Percentiles rank a stretch among this genome's conserved stretches.
Evolutionary conservation across 768 basidiomycete species (phyloP).

Genomic region (Hygrophoropsis aurantiaca): DNA sequence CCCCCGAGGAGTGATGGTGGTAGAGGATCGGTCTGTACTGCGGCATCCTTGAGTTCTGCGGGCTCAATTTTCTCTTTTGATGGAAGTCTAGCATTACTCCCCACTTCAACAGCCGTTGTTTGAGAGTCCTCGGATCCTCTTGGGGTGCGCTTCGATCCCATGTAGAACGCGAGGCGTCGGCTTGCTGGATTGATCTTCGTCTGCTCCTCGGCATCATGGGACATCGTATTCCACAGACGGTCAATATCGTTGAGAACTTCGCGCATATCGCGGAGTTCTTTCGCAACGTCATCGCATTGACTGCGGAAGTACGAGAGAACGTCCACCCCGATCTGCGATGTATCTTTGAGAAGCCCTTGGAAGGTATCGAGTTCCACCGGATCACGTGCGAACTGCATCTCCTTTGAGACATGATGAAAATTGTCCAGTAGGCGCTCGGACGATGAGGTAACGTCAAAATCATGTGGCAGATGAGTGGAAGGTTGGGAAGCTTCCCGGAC

Average conservation of each 20-base stretch:
- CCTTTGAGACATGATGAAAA: constrained; percentile 50
- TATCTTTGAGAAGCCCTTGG: constrained; percentile 46
- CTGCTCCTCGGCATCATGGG: constrained; percentile 46
- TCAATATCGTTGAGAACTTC: constrained; percentile 44
- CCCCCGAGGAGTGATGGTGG: constrained; percentile 14
- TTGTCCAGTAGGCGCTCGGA: constrained; percentile 52
- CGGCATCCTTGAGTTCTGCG: constrained; percentile 15
- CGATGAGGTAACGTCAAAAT: constrained; percentile 45
- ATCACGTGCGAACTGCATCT: constrained; percentile 37
- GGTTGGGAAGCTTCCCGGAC: constrained; percentile 27
- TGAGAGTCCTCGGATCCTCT: constrained; percentile 72
- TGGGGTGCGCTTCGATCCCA: constrained; percentile 36
- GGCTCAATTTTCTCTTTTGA: constrained; percentile 10
- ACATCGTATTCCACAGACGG: constrained; percentile 42
- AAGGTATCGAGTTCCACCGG: constrained; percentile 42
- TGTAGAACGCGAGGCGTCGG: constrained; percentile 8
- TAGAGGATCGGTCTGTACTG: constrained; percentile 17
- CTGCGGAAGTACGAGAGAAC: constrained; percentile 53
- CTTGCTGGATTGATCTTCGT: constrained; percentile 15
- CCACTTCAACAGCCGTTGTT: constrained; percentile 44
- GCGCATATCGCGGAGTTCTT: constrained; percentile 49
- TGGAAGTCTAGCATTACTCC: constrained; percentile 4
- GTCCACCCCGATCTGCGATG: constrained; percentile 43
- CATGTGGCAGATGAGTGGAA: constrained; percentile 36
- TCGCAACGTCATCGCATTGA: constrained; percentile 50